Evolutionary conservation across 2,329 filamentous ascomycete species (phyloP), one percentile per base, ranked within the genome.

Genomic region (Stagonosporopsis chrysanthemi): DNA sequence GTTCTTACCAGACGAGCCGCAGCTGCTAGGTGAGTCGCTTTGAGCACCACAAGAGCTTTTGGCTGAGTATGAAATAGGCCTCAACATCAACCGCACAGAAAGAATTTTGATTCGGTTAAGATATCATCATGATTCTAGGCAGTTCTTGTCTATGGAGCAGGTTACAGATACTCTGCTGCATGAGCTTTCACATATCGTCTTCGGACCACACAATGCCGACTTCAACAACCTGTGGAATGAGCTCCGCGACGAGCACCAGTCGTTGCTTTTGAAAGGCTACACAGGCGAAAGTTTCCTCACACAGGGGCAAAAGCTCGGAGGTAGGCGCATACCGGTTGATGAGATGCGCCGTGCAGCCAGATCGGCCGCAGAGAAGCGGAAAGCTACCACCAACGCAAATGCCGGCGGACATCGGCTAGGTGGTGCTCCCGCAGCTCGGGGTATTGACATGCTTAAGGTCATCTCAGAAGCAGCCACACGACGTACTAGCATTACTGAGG

Each of bases 101-200:
- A 89, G 88, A 72, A 96, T 98, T 63, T 90, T 91, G 62, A 81
- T 98, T 22, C 87, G 94, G 40, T 80, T 98, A 56, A 88, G 94
- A 53, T 89, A 95, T 75, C 81, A 90, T 6, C 82, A 85, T 66
- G 91, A 96, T 72, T 83, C 85, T 9, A 86, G 81, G 36, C 88
- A 91, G 66, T 98, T 98, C 69, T 76, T 97, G 19, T 88, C 90
- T 1, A 79, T 93, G 55, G 92, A 97, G 70, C 82, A 90, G 63
- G 84, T 97, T 7, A 83, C 92, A 40, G 92, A 97, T 75, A 98
- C 94, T 0, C 90, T 98, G 87, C 86, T 98, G 19, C 94, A 98
- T 73, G 94, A 98, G 66, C 85, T 98, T 2, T 88, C 87, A n/a
- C 94, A 98, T 71, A 97, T 90, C 63, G 85, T 92, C 11, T 87